Evolutionary conservation across 106 monocot genomes (phyloP).

Genomic region (Amphibolis antarctica): DNA sequence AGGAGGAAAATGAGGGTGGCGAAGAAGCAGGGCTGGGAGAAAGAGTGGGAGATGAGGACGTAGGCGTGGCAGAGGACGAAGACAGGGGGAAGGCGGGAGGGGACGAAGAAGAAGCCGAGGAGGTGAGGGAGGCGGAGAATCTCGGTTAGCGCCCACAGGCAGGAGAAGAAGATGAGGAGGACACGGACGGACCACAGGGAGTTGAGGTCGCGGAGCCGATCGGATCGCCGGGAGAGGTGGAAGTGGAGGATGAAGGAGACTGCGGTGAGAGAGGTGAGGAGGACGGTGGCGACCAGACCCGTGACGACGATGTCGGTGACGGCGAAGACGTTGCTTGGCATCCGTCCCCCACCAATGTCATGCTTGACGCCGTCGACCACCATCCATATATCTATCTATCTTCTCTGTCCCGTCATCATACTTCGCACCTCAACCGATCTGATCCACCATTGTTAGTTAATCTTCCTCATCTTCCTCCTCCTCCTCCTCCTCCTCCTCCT

Average conservation of each 20-base stretch:
- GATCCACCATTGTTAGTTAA: too few species aligned
- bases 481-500: neutral
- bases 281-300: constrained; percentile 4
- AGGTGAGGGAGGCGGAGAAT: constrained; percentile 25
- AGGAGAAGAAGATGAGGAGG: constrained; percentile 27
- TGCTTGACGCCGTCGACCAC: neutral
- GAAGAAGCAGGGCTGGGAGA: constrained; percentile 37
- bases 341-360: too few species aligned
- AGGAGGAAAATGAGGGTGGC: constrained; percentile 39
- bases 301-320: constrained; percentile 10
- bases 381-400: neutral
- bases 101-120: constrained; percentile 1
- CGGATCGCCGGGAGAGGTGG: constrained; percentile 7
- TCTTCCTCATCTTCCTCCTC: neutral
- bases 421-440: neutral
- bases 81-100: neutral
- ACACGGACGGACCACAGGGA: constrained; percentile 33
- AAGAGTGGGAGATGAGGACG: constrained; percentile 20
- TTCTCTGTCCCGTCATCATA: neutral
- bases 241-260: constrained; percentile 15
- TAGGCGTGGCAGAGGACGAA: constrained; percentile 17
- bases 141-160: constrained; percentile 23
- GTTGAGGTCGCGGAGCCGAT: constrained; percentile 20
- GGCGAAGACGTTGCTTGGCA: neutral
- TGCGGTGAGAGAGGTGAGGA: constrained; percentile 14